Evolutionary conservation across 1,284 basidiomycete genomes (phyloP).

Genomic region (Cutaneotrichosporon cavernicola): DNA sequence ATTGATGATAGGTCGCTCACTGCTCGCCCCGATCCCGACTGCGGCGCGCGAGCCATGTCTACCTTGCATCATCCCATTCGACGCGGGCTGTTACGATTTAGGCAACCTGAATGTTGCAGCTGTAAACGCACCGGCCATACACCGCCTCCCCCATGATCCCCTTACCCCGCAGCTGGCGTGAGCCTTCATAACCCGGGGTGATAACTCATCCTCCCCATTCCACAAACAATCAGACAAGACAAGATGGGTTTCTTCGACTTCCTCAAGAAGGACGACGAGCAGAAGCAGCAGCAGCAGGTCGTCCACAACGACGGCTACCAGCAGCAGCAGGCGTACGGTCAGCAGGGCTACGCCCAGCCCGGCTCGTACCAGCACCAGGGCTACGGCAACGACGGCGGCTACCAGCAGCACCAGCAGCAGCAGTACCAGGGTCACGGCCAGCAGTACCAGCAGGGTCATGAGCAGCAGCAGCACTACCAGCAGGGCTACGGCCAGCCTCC

Average conservation of each 20-base stretch:
- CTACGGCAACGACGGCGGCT: background rate
- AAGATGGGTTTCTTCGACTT: constrained; percentile 3
- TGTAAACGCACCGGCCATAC: too few species aligned
- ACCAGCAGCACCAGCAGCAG: background rate
- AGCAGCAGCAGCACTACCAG: background rate
- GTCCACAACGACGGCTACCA: background rate
- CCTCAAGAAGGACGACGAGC: background rate
- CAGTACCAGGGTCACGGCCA: background rate
- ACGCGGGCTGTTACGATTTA: background rate
- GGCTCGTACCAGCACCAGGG: background rate
- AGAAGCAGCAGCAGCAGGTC: background rate
- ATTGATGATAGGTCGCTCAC: too few species aligned
- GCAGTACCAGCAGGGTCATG: background rate
- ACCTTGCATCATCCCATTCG: background rate
- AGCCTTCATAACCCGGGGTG: background rate
- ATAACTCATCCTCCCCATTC: background rate
- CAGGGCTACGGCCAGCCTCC: background rate
- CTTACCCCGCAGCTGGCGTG: background rate
- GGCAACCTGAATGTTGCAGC: too few species aligned
- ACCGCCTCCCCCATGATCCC: background rate
- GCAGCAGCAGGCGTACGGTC: background rate
- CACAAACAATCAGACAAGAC: background rate
- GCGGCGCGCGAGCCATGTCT: background rate
- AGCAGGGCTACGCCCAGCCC: background rate
- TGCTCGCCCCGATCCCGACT: background rate